A percentile compares a stretch with the other conserved stretches of the same genome.
Conservation (phyloP, 345 rosid species). For the Bruguiera gymnorhiza region DNA sequence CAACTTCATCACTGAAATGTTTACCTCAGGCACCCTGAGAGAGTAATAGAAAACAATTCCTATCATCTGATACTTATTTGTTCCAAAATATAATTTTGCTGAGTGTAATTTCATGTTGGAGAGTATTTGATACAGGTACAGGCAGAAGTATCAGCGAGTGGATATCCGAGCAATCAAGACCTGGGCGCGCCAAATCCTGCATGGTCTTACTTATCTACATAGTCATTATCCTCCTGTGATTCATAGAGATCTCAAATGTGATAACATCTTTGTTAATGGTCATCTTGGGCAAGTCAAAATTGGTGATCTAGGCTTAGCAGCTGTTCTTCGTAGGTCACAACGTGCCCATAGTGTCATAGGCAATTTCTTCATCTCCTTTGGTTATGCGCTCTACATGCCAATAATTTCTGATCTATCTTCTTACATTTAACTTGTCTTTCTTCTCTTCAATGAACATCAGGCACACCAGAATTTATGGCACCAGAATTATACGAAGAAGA, state of each 20-base stretch:
- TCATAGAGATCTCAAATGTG: slow-evolving; percentile 93
- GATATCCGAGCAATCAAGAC: slow-evolving; percentile 74
- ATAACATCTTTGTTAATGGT: slow-evolving; percentile 90
- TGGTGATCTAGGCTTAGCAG: slow-evolving; percentile 90
- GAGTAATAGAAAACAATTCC: slow-evolving; percentile 9
- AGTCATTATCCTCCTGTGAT: slow-evolving; percentile 89
- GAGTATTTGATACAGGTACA: slow-evolving; percentile 48
- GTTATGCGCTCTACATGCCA: not conserved
- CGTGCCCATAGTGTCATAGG: slow-evolving; percentile 94
- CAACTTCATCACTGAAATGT: slow-evolving; percentile 85
- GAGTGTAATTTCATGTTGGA: not conserved
- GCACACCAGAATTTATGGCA: slow-evolving; percentile 35
- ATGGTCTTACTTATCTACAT: slow-evolving; percentile 68
- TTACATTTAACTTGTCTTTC: not conserved
- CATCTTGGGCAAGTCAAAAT: slow-evolving; percentile 93
- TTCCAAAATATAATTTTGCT: not conserved
- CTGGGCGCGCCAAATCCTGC: slow-evolving; percentile 87
- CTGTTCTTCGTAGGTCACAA: slow-evolving; percentile 67
- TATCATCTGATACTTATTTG: too few relatives aligned
- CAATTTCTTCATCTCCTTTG: slow-evolving; percentile 1
- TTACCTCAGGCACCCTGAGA: slow-evolving; percentile 71
- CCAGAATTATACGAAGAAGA: slow-evolving; percentile 35
- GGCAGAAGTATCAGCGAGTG: slow-evolving; percentile 54
- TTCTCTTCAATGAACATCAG: not conserved
- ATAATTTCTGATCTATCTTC: not conserved